Evolutionary conservation across 495 filamentous ascomycete genomes (phyloP), one percentile per base, ranked within the genome.

Genomic region (Podospora sp.): DNA sequence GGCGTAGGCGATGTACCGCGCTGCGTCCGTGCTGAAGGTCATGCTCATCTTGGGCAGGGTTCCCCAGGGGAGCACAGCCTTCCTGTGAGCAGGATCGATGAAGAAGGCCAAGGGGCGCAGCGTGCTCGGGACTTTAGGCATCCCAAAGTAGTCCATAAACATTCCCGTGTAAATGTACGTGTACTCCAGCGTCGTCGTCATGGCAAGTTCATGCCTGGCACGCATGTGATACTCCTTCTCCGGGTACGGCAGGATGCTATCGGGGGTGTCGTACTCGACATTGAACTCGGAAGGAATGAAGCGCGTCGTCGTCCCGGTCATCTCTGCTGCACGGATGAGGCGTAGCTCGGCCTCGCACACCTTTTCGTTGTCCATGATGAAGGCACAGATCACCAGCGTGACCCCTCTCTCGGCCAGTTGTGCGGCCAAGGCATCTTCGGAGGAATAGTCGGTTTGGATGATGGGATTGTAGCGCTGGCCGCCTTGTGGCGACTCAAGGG

Each of bases 31-130:
- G 20, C 57, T 61, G 21, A 67, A 61, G 21, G 65, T 67, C 65
- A 67, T 67, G 65, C 65, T 67, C 65, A 67, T 67, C 65, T 25
- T 67, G 7, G 65, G n/a, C n/a, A n/a, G n/a, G 22, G 18, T 67
- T 57, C 52, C 57, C 65, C 12, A 52, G 40, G 65, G 57, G 7
- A 67, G 57, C 11, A 67, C 36, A 14, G 65, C 65, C 46, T 52
- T 24, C 35, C 57, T 22, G 24, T 35, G 18, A 6, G 26, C 24
- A 1, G 65, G 65, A 22, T 67, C 65, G 46, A 67, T 21, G 50
- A 67, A 67, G 57, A 67, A 67, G 46, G 40, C 60, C 14, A 67
- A 36, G 22, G 65, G 65, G 18, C 65, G 65, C 24, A 67, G 57
- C 22, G 18, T 25, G 56, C 36, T 67, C 21, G 36, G 29, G 11